Conservation (phyloP, 2,329 filamentous ascomycete genomes). For the Aspergillus aculeatus region DNA sequence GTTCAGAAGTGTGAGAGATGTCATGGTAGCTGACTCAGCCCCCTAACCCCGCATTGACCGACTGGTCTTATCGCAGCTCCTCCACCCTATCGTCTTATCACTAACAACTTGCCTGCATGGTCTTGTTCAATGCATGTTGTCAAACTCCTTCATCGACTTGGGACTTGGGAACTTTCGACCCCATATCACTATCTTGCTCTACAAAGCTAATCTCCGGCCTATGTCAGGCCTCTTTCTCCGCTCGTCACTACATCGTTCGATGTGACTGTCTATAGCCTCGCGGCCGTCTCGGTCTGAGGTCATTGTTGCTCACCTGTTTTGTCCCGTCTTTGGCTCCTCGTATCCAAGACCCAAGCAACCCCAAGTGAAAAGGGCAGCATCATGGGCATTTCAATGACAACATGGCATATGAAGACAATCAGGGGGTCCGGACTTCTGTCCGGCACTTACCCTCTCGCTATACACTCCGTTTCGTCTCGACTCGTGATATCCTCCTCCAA, state of each 20-base stretch:
- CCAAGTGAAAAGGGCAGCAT: not conserved
- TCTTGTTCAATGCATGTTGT: not conserved
- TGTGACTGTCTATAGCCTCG: not conserved
- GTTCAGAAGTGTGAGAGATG: too few species aligned
- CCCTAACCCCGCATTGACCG: not conserved
- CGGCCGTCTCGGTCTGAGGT: not conserved
- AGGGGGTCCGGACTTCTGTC: not conserved
- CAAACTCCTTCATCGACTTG: not conserved
- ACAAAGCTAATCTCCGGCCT: not conserved
- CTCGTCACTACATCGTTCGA: not conserved
- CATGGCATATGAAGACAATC: not conserved
- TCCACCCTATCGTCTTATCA: not conserved
- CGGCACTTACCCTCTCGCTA: not conserved
- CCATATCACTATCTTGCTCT: too few species aligned
- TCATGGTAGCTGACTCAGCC: not conserved
- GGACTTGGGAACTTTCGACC: not conserved
- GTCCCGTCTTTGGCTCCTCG: not conserved
- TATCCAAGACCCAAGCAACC: not conserved
- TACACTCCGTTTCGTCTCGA: not conserved
- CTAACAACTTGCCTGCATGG: not conserved
- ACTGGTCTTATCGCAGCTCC: not conserved
- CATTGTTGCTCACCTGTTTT: not conserved
- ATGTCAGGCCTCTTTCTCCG: not conserved
- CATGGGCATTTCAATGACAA: not conserved
- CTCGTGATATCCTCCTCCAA: conserved; percentile 3